Conservation (phyloP, 75 land plant genomes). For the Chamaecyparis obtusa region DNA sequence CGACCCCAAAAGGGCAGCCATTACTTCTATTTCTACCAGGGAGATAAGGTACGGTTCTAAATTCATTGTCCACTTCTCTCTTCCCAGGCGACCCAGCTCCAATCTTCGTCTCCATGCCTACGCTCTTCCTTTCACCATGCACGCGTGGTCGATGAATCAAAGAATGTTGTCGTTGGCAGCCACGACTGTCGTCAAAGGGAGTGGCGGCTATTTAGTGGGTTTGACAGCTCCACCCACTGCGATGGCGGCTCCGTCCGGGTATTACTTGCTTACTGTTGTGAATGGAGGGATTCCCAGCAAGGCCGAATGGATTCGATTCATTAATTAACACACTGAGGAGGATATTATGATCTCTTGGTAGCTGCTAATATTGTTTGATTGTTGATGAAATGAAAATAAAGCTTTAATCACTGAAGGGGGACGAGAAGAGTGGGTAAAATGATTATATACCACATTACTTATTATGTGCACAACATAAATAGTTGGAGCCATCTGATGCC, state of each 20-base stretch:
- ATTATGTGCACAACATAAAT: no score
- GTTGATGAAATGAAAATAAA: no score
- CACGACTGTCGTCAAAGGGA: background rate
- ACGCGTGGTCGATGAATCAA: constrained; percentile 58
- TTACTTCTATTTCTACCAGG: constrained; percentile 1
- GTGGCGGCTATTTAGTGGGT: background rate
- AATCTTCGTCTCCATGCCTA: constrained; percentile 12
- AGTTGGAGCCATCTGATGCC: no score
- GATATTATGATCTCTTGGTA: no score
- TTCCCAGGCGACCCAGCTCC: constrained; percentile 9
- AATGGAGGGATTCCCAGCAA: constrained; percentile 26
- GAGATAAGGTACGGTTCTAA: constrained; percentile 22
- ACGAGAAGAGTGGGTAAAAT: no score
- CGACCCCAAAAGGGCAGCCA: constrained; percentile 15
- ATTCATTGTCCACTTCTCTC: constrained; percentile 22
- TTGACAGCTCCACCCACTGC: constrained; percentile 20
- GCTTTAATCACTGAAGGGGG: no score
- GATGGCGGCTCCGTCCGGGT: constrained; percentile 19
- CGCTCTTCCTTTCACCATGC: constrained; percentile 62
- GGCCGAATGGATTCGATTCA: constrained; percentile 19
- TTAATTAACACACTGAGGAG: background rate
- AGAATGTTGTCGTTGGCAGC: constrained; percentile 41
- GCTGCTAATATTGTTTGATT: no score
- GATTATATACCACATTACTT: no score
- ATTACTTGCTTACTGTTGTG: constrained; percentile 28